A percentile compares a stretch with the other conserved stretches of the same genome.
These are phyloP conservation scores for Xylariaceae sp. DNA, from an alignment of 2,329 filamentous ascomycete species.

Conservation along the genomic window DNA sequence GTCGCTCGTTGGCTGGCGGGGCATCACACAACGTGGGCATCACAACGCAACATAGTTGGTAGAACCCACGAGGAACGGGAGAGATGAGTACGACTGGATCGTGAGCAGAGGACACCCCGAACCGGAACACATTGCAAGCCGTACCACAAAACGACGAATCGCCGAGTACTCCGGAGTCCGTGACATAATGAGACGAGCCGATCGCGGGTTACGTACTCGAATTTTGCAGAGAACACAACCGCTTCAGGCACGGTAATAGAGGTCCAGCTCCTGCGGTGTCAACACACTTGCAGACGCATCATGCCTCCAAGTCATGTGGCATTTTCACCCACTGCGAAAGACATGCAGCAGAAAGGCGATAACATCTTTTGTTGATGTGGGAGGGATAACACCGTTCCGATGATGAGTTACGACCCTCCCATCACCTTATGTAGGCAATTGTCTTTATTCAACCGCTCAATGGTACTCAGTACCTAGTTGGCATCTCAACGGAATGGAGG, in stretches of 20 bases:
- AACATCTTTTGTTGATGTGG: conserved; percentile 26
- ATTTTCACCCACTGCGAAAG: conserved; percentile 29
- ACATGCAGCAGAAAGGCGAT: conserved; percentile 17
- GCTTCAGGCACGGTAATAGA: conserved; percentile 33
- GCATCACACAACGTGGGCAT: no score
- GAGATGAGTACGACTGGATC: conserved; percentile 39
- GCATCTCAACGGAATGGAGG: no score
- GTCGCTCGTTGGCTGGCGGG: no score
- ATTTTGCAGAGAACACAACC: conserved; percentile 30
- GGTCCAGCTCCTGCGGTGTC: conserved; percentile 27
- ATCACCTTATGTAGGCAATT: no score
- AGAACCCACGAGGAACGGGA: conserved; percentile 30
- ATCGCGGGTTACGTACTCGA: conserved; percentile 3
- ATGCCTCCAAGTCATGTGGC: conserved; percentile 37
- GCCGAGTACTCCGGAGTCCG: conserved; percentile 31
- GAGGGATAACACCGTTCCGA: conserved; percentile 1
- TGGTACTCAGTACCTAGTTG: no score
- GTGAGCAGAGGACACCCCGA: conserved; percentile 33
- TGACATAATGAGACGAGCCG: not conserved
- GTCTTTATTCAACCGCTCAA: no score
- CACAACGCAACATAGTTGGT: conserved; percentile 25
- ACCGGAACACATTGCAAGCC: conserved; percentile 24
- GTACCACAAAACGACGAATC: conserved; percentile 28
- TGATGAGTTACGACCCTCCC: no score
- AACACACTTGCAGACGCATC: conserved; percentile 32